Base-by-base conservation (phyloP, 2,329 filamentous ascomycete genomes). In the Samsoniella hepiali region DNA sequence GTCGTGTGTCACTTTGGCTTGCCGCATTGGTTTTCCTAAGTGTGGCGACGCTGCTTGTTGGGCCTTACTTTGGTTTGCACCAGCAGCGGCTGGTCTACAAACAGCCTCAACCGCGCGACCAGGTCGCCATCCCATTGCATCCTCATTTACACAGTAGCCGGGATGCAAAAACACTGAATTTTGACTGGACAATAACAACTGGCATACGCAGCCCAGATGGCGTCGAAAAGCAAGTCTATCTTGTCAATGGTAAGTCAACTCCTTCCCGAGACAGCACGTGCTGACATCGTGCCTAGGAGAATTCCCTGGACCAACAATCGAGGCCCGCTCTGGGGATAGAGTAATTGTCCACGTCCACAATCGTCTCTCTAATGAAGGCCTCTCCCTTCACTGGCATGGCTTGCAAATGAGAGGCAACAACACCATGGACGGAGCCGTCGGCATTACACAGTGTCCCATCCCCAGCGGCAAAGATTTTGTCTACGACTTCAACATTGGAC, bases 271-370 rank as follows among this genome's bases (percentile, higher is more conserved):
- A 34, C 27, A 11, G 9, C 32, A 42, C n/a, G 27, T 40, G 27
- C 29, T 36, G 15, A 63, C 11, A 7, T 7, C 2, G 27, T 36
- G 6, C 10, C 3, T 3, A 68, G 67, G 66, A 9, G 55, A 64
- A 29, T 69, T 68, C 34, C 68, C 68, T 22, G 67, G 67, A 4
- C 86, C 86, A 1, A 77, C 76, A 5, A 82, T 89, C 40, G 73
- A 76, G 15, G 82, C 78, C 15, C 73, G 83, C 63, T 84, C 81
- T 80, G 82, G 82, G 36, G 82, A 84, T 65, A 72, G 66, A 7
- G 74, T 83, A 40, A 74, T 88, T 55, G 82, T 91, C 57, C 85
- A 84, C 31, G 83, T 91, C 63, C 81, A 84, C 73, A 92, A 92
- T 72, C 79, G 84, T n/a, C 81, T 91, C 2, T 0, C 79, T 78